Percentiles rank a stretch among this genome's conserved stretches.
Conservation (phyloP, 371 early-diverging fungal genomes). For the Zychaea mexicana region DNA sequence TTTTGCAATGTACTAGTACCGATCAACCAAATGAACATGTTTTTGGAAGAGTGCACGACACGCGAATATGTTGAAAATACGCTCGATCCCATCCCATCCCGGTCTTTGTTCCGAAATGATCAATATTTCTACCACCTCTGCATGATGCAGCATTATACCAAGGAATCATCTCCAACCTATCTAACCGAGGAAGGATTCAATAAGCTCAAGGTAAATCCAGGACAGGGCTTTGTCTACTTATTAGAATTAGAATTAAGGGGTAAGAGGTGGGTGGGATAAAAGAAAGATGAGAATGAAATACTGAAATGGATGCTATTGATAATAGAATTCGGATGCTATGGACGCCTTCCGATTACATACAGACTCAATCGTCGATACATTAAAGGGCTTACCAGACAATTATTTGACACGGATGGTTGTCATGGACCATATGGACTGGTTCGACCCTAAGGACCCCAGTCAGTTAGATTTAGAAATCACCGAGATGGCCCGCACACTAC, state of each 20-base stretch:
- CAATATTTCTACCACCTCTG: slow-evolving; percentile 88
- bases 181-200: slow-evolving; percentile 73
- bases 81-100: slow-evolving; percentile 73
- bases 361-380: slow-evolving; percentile 70
- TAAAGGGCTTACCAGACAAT: slow-evolving; percentile 54
- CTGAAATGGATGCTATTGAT: too few species aligned
- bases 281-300: background rate
- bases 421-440: slow-evolving; percentile 95
- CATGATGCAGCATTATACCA: slow-evolving; percentile 71
- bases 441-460: slow-evolving; percentile 57
- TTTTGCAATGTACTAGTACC: too few species aligned
- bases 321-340: slow-evolving; percentile 40
- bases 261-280: background rate
- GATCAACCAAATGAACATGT: slow-evolving; percentile 87
- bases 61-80: slow-evolving; percentile 83
- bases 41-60: slow-evolving; percentile 76
- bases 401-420: slow-evolving; percentile 77
- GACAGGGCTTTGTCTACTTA: too few species aligned
- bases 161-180: slow-evolving; percentile 70
- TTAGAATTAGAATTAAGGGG: background rate
- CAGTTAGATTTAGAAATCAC: slow-evolving; percentile 64
- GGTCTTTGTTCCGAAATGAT: slow-evolving; percentile 64
- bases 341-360: slow-evolving; percentile 81
- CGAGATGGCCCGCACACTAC: slow-evolving; percentile 63
- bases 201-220: slow-evolving; percentile 53